phyloP scores from a whole-genome alignment of 768 basidiomycete species.

The Agaricus bisporus region DNA sequence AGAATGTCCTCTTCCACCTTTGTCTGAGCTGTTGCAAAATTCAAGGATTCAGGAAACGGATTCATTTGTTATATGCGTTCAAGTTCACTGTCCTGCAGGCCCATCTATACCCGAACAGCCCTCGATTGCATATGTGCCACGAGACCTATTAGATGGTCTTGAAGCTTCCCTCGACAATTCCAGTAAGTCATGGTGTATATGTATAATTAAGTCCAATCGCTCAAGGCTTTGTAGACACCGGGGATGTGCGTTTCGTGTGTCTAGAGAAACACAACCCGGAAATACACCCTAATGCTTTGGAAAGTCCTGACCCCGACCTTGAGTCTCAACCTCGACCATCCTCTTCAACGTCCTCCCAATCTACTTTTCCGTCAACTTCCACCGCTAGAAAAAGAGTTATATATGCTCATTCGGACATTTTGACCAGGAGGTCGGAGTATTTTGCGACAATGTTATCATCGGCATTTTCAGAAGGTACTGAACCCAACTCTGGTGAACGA shows the following conservation, averaged over 20 bases:
- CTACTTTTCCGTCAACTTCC: constrained; percentile 35
- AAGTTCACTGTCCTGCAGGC: constrained; percentile 58
- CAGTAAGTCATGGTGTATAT: constrained; percentile 34
- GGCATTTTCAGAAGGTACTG: constrained; percentile 55
- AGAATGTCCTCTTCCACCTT: constrained; percentile 60
- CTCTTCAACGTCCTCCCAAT: constrained; percentile 36
- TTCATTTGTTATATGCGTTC: constrained; percentile 68
- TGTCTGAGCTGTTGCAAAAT: constrained; percentile 58
- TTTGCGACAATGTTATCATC: constrained; percentile 71
- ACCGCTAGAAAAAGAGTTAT: constrained; percentile 67
- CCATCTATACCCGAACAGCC: constrained; percentile 63
- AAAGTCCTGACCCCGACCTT: constrained; percentile 3
- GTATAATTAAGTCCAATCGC: neutral
- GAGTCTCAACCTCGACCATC: constrained; percentile 24
- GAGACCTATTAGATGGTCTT: constrained; percentile 60
- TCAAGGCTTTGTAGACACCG: constrained; percentile 42
- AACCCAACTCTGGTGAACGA: constrained; percentile 37
- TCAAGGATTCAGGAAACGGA: constrained; percentile 52
- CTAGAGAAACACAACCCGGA: constrained; percentile 42
- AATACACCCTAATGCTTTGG: constrained; percentile 14
- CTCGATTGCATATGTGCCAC: constrained; percentile 57
- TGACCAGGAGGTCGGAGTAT: constrained; percentile 70
- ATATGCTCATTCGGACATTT: constrained; percentile 76
- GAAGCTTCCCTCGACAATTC: constrained; percentile 69
- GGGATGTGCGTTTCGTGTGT: constrained; percentile 73